Evolutionary conservation across 352 stramenopile genomes (phyloP).

Genomic region (Pelagophyceae sp.): DNA sequence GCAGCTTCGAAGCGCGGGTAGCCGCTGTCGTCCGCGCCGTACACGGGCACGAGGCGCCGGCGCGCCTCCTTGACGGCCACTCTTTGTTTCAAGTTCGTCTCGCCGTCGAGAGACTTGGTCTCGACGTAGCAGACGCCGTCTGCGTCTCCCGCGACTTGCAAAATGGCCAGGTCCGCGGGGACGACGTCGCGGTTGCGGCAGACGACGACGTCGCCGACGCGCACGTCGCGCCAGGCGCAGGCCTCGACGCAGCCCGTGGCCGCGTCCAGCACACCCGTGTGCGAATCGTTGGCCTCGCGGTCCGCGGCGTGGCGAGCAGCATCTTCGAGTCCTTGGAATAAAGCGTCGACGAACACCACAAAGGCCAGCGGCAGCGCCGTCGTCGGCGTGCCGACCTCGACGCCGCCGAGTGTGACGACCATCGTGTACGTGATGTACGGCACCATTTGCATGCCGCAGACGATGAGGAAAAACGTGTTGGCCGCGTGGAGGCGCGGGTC

Average conservation of each 20-base stretch:
- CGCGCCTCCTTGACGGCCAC: constrained; percentile 26
- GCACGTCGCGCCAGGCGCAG: constrained; percentile 65
- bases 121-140: constrained; percentile 66
- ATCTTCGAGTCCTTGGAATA: too few species aligned
- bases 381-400: constrained; percentile 5
- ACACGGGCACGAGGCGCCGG: too few species aligned
- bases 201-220: constrained; percentile 71
- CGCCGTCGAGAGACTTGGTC: constrained; percentile 80
- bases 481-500: not conserved
- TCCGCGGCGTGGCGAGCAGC: too few species aligned
- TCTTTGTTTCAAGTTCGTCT: constrained; percentile 81
- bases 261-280: not conserved
- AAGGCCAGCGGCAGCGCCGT: not conserved
- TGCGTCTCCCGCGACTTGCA: constrained; percentile 61
- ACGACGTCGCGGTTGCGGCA: constrained; percentile 73
- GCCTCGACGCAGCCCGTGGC: constrained; percentile 29
- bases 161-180: constrained; percentile 76
- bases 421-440: constrained; percentile 5
- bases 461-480: not conserved
- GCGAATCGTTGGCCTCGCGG: not conserved
- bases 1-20: not conserved
- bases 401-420: not conserved
- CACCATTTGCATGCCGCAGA: not conserved
- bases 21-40: constrained; percentile 19
- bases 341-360: not conserved